Evolutionary conservation across 345 rosid species (phyloP).

Genomic region (Ricinus communis): DNA sequence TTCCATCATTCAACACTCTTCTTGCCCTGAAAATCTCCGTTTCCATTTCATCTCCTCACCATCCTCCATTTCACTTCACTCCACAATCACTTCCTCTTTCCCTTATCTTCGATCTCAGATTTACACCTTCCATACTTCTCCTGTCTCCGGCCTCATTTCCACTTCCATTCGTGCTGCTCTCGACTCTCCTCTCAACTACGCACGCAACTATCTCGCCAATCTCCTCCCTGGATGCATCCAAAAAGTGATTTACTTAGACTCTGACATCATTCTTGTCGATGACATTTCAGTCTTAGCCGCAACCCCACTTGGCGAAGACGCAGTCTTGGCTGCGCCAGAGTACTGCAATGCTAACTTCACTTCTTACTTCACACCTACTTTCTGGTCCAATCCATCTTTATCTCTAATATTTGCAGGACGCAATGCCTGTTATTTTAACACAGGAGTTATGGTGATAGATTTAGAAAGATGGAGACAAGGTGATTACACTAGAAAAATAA

Average conservation of each 20-base stretch:
- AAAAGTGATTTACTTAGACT: conserved; percentile 37
- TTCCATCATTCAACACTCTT: conserved; percentile 42
- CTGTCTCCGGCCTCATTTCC: conserved; percentile 41
- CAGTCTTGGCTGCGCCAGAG: conserved; percentile 43
- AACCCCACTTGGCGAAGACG: conserved; percentile 23
- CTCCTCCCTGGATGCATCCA: conserved; percentile 33
- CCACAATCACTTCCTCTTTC: conserved; percentile 36
- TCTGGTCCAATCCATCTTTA: conserved; percentile 41
- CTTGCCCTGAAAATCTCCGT: conserved; percentile 41
- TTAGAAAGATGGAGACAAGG: conserved; percentile 37
- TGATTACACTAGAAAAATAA: conserved; percentile 35
- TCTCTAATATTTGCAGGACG: conserved; percentile 34
- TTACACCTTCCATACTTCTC: conserved; percentile 28
- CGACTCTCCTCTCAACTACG: conserved; percentile 45
- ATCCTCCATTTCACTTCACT: conserved; percentile 24
- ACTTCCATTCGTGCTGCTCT: conserved; percentile 44
- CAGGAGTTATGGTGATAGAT: conserved; percentile 45
- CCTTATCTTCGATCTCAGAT: conserved; percentile 38
- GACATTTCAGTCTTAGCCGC: conserved; percentile 37
- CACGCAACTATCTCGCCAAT: conserved; percentile 40
- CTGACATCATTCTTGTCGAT: conserved; percentile 41
- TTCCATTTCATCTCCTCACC: conserved; percentile 39
- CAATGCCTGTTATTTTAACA: conserved; percentile 41
- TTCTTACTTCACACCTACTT: conserved; percentile 38
- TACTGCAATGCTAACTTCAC: conserved; percentile 44